Percentiles rank a stretch among this genome's conserved stretches.
phyloP scores from a whole-genome alignment of 768 basidiomycete genomes.

The Termitomyces heimii region DNA sequence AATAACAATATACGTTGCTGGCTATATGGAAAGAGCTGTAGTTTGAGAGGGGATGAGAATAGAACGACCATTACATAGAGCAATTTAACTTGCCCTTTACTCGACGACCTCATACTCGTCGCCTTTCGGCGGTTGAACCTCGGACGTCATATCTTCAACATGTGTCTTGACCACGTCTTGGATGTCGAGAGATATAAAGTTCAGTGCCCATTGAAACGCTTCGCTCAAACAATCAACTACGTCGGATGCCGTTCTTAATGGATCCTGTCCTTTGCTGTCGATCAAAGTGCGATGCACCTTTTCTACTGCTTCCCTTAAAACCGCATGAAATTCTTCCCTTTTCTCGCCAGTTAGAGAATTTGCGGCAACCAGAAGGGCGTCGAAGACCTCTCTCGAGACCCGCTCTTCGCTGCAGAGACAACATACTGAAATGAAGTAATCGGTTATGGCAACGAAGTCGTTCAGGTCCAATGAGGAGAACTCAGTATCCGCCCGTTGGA shows the following conservation, averaged over 20 bases:
- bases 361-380: not conserved
- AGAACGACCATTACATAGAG: not conserved
- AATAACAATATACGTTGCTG: not conserved
- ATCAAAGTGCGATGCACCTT: conserved; percentile 23
- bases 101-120: conserved; percentile 26
- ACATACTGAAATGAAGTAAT: conserved; percentile 18
- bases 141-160: conserved; percentile 18
- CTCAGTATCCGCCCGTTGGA: conserved; percentile 23
- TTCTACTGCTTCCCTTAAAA: conserved; percentile 20
- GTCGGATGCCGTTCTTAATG: conserved; percentile 16
- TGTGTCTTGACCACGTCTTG: conserved; percentile 3
- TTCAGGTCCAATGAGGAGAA: conserved; percentile 20
- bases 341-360: conserved; percentile 6
- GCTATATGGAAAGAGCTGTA: not conserved
- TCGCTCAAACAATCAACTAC: conserved; percentile 15
- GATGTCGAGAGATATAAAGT: conserved; percentile 11
- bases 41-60: not conserved
- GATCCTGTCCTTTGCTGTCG: conserved; percentile 14
- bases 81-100: conserved; percentile 7
- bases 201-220: conserved; percentile 15
- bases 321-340: conserved; percentile 19
- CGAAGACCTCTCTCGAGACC: conserved; percentile 9
- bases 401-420: not conserved
- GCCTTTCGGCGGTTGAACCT: conserved; percentile 20
- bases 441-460: conserved; percentile 15